phyloP scores from a whole-genome alignment of 2,329 filamentous ascomycete genomes.

The Alternaria sp. region DNA sequence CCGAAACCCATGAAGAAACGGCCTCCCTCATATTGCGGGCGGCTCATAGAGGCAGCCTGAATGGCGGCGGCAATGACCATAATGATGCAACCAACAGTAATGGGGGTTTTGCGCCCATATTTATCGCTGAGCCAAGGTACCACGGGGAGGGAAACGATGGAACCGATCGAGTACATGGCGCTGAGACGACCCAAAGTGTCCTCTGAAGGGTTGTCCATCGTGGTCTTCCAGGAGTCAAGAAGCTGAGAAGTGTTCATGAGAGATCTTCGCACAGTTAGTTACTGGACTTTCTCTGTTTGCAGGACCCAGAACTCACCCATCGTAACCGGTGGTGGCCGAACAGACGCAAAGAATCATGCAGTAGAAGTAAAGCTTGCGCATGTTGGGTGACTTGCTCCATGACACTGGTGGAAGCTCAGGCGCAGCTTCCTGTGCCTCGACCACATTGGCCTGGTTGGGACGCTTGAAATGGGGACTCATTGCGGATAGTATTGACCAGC shows the following conservation, averaged over 20 bases:
- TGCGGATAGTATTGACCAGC: constrained; percentile 14
- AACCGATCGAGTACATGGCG: constrained; percentile 55
- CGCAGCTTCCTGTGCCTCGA: constrained; percentile 26
- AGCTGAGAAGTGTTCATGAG: constrained; percentile 56
- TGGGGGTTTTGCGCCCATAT: constrained; percentile 54
- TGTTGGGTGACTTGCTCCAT: not conserved
- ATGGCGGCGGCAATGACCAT: constrained; percentile 55
- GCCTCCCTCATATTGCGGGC: constrained; percentile 63
- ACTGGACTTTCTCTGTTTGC: not conserved
- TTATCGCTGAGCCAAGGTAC: constrained; percentile 53
- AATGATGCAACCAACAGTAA: constrained; percentile 54
- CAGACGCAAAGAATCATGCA: constrained; percentile 61
- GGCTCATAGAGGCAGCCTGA: constrained; percentile 40
- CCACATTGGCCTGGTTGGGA: constrained; percentile 18
- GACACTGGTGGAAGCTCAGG: not conserved
- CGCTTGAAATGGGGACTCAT: constrained; percentile 24
- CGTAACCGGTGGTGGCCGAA: constrained; percentile 65
- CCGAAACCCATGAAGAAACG: constrained; percentile 73
- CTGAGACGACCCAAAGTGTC: constrained; percentile 55
- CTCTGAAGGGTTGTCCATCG: constrained; percentile 50
- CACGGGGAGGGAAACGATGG: constrained; percentile 50
- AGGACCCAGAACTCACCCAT: constrained; percentile 54
- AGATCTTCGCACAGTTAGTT: constrained; percentile 41
- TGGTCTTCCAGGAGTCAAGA: constrained; percentile 49
- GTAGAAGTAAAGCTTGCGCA: constrained; percentile 63